Percentiles rank a stretch among this genome's conserved stretches.
Conservation (phyloP, 257 asterid species). For the Agastache rugosa region DNA sequence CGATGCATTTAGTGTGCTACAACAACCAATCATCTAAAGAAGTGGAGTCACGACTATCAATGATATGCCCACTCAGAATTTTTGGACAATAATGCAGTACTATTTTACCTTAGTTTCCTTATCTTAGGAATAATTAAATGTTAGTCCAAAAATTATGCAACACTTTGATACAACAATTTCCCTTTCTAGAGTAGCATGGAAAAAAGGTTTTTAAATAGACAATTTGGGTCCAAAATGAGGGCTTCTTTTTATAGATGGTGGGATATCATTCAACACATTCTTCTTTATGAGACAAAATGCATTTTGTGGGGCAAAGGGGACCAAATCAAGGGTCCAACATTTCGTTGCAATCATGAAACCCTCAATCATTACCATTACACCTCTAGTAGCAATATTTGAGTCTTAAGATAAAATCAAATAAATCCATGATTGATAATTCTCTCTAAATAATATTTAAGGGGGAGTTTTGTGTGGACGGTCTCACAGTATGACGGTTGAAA, state of each 20-base stretch:
- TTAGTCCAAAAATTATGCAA: conserved; percentile 33
- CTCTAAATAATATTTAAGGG: too few relatives aligned
- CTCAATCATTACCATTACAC: conserved; percentile 19
- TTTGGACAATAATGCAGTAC: conserved; percentile 25
- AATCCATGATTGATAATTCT: too few relatives aligned
- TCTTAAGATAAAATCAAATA: background rate
- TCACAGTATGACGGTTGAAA: too few relatives aligned
- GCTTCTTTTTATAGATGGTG: conserved; percentile 48
- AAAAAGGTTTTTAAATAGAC: conserved; percentile 37
- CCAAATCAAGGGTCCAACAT: conserved; percentile 40
- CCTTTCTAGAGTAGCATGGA: conserved; percentile 41
- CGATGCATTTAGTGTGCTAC: too few relatives aligned
- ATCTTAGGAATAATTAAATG: conserved; percentile 29
- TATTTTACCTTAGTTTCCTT: background rate
- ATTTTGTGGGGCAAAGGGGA: conserved; percentile 47
- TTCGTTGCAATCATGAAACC: conserved; percentile 40
- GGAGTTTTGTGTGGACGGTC: too few relatives aligned
- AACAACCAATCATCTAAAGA: conserved; percentile 4
- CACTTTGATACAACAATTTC: conserved; percentile 31
- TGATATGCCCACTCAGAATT: conserved; percentile 4
- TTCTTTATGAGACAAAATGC: conserved; percentile 47
- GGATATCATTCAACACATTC: conserved; percentile 40
- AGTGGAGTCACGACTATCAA: conserved; percentile 25
- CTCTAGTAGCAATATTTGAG: background rate
- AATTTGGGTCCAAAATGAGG: conserved; percentile 52